Evolutionary conservation across 176 grass and related monocot species (phyloP).

Genomic region (Bonia amplexicaulis): DNA sequence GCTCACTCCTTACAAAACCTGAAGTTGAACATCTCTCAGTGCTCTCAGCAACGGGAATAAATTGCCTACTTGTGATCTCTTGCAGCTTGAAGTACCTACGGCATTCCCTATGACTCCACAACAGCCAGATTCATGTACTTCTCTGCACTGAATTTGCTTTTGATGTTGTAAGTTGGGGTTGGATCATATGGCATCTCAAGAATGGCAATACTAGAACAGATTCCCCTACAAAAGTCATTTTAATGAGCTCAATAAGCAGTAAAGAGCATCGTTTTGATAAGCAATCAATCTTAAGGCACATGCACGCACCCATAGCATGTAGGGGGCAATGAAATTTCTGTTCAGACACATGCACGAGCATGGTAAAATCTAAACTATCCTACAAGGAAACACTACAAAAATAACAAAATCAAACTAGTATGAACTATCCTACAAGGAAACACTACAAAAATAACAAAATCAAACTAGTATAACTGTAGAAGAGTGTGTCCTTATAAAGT

Average conservation of each 20-base stretch:
- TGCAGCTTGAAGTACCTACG: conserved; percentile 55
- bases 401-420: not conserved
- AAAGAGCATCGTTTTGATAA: not conserved
- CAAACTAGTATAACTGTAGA: not conserved
- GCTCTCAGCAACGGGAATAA: not conserved
- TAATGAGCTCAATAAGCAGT: not conserved
- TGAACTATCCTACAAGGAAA: not conserved
- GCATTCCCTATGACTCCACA: conserved; percentile 41
- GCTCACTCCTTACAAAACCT: not conserved
- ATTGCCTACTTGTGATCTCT: conserved; percentile 27
- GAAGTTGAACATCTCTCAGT: not conserved
- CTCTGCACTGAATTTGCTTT: conserved; percentile 49
- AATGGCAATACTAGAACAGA: conserved; percentile 37
- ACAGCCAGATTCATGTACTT: conserved; percentile 54
- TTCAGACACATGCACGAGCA: not conserved
- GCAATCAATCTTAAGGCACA: not conserved
- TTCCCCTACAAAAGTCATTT: not conserved
- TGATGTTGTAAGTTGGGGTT: conserved; percentile 26
- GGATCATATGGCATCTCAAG: conserved; percentile 1
- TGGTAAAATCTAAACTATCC: not conserved
- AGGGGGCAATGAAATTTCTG: not conserved
- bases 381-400: not conserved
- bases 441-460: not conserved
- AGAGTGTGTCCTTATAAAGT: not conserved
- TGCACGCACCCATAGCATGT: not conserved